phyloP scores from a whole-genome alignment of 2,329 filamentous ascomycete species.

The Verticillium isaacii region DNA sequence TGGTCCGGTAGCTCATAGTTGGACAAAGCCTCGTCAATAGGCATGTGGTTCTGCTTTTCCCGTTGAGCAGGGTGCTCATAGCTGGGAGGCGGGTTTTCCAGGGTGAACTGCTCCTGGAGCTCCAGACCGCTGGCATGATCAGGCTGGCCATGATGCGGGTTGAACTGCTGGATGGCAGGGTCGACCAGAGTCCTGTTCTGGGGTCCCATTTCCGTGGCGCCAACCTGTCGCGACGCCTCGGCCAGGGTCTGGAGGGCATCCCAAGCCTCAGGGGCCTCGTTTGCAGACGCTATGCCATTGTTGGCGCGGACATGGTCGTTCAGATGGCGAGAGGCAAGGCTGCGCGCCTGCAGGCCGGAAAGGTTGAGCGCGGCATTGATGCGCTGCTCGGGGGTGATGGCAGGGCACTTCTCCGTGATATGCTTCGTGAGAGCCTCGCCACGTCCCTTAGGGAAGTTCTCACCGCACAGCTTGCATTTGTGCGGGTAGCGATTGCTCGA shows the following conservation, averaged over 20 bases:
- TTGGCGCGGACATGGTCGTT: conserved; percentile 9
- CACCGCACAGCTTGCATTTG: conserved; percentile 82
- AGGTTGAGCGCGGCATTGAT: conserved; percentile 53
- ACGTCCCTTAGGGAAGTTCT: conserved; percentile 85
- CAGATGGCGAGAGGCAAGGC: conserved; percentile 9
- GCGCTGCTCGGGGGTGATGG: conserved; percentile 68
- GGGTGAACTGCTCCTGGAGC: conserved; percentile 53
- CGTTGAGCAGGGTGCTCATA: conserved; percentile 34
- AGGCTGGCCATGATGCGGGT: conserved; percentile 13
- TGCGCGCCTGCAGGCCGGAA: conserved; percentile 10
- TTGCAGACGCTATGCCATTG: conserved; percentile 18
- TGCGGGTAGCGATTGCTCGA: conserved; percentile 90
- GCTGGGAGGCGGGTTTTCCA: conserved; percentile 49
- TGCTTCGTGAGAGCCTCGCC: conserved; percentile 79
- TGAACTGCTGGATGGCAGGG: conserved; percentile 1
- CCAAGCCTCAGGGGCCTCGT: conserved; percentile 55
- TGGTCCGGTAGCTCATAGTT: conserved; percentile 8
- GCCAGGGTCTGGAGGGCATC: conserved; percentile 82
- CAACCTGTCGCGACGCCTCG: conserved; percentile 79
- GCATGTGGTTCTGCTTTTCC: conserved; percentile 11
- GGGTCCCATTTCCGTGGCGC: conserved; percentile 8
- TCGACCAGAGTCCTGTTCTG: neutral
- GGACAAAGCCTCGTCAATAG: neutral
- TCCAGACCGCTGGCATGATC: conserved; percentile 34
- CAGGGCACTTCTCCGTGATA: conserved; percentile 81